Evolutionary conservation across 345 rosid species (phyloP).

Genomic region (Camelina neglecta): DNA sequence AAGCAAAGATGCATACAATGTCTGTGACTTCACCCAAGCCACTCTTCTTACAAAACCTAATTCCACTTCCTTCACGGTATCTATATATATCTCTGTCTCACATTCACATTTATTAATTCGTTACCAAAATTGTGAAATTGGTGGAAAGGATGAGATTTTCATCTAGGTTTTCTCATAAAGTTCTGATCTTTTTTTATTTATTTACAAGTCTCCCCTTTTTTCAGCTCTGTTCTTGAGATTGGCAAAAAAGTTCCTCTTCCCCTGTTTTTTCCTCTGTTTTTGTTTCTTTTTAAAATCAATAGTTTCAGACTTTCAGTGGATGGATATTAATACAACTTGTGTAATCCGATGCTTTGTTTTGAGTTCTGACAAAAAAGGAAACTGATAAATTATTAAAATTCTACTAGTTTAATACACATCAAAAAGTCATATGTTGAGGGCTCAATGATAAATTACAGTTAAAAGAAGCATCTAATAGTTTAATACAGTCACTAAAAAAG

Average conservation of each 20-base stretch:
- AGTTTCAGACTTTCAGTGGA: not conserved
- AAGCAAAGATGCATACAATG: conserved; percentile 71
- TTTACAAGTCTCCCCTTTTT: not conserved
- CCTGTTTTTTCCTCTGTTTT: conserved; percentile 17
- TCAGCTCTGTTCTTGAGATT: conserved; percentile 41
- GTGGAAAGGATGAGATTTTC: not conserved
- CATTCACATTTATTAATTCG: conserved; percentile 1
- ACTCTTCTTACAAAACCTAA: conserved; percentile 74
- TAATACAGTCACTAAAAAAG: conserved; percentile 6
- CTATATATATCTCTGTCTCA: not conserved
- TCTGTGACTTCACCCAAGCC: conserved; percentile 83
- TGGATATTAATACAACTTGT: conserved; percentile 19
- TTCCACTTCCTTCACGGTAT: conserved; percentile 76
- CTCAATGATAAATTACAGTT: conserved; percentile 26
- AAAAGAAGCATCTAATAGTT: conserved; percentile 20
- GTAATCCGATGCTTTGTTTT: conserved; percentile 34
- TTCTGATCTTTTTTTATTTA: not conserved
- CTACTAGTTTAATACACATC: conserved; percentile 6
- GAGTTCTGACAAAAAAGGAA: conserved; percentile 33
- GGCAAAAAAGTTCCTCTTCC: conserved; percentile 26
- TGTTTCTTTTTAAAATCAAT: not conserved
- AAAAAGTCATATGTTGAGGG: conserved; percentile 28
- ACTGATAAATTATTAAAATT: conserved; percentile 4
- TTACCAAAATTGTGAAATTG: conserved; percentile 4
- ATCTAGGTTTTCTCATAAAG: conserved; percentile 21